Evolutionary conservation across 495 filamentous ascomycete genomes (phyloP), one percentile per base, ranked within the genome.

Genomic region (Parathielavia hyrcaniae): DNA sequence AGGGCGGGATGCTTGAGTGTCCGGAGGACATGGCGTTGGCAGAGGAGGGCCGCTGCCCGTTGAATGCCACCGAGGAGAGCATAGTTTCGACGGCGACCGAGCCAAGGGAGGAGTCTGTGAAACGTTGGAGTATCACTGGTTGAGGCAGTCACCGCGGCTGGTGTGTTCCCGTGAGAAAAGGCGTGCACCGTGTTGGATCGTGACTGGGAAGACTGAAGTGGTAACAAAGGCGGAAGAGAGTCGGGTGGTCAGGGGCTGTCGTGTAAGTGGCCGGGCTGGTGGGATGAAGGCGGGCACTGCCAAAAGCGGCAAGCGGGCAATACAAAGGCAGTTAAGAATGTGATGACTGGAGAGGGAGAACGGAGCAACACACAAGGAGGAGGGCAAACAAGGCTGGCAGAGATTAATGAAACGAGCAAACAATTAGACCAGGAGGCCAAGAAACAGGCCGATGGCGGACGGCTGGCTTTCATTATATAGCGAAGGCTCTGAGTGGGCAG

Each of bases 1-100:
- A 71, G 14, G 71, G 45, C 10, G 67, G 61, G 41, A 75, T 65
- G 38, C 55, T 68, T 41, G 68, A 67, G 44, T 69, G 69, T 16
- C 61, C 61, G 36, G 67, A 60, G 17, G 74, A 63, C 59, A 75
- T 66, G 53, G 53, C 60, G 55, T 62, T 60, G 8, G 65, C 48
- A 49, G 73, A 64, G 22, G 71, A 44, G 22, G 68, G 65, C 44
- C 50, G 39, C 34, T 70, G 68, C 32, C 71, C 69, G 51, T 71
- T 73, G 38, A 76, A 57, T 13, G 74, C 53, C 30, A 74, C 61
- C 12, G 74, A 74, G 32, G 74, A 73, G 34, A 79, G 70, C 74
- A 77, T 77, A 35, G 44, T 67, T 36, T 34, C 22, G 48, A 30
- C 38, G n/a, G 5, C 11, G 14, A 16, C 9, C 16, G 32, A 6